Conservation (phyloP, 129 eudicot species). For the Dittrichia graveolens region DNA sequence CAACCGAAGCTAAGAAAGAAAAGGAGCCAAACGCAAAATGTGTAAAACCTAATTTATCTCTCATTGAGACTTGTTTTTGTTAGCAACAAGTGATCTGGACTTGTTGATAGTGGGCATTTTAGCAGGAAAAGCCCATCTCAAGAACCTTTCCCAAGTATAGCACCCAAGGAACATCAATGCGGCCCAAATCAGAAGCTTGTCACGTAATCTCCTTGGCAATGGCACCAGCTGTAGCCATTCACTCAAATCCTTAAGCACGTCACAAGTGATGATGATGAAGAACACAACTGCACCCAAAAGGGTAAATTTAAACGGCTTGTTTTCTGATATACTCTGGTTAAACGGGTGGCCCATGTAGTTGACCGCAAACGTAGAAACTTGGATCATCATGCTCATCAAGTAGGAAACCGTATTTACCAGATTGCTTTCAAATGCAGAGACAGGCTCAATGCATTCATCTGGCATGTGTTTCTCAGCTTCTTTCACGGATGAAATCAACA, state of each 20-base stretch:
- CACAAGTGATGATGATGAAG: slow-evolving; percentile 72
- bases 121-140: slow-evolving; percentile 87
- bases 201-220: slow-evolving; percentile 54
- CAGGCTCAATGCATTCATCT: slow-evolving; percentile 91
- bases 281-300: slow-evolving; percentile 73
- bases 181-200: slow-evolving; percentile 64
- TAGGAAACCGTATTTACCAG: slow-evolving; percentile 87
- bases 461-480: slow-evolving; percentile 94
- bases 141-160: slow-evolving; percentile 66
- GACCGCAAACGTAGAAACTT: slow-evolving; percentile 92
- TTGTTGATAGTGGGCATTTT: slow-evolving; percentile 65
- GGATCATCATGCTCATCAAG: slow-evolving; percentile 89
- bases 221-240: slow-evolving; percentile 75
- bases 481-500: slow-evolving; percentile 71
- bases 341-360: slow-evolving; percentile 97
- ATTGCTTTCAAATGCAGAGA: slow-evolving; percentile 72
- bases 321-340: slow-evolving; percentile 80
- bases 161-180: slow-evolving; percentile 53
- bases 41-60: too few species aligned
- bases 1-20: too few species aligned
- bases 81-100: slow-evolving; percentile 36
- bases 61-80: slow-evolving; percentile 46
- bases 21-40: too few species aligned
- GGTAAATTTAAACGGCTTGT: slow-evolving; percentile 63
- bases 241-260: slow-evolving; percentile 60